Conservation (phyloP, 1,284 basidiomycete genomes). For the Ganoderma boninense region DNA sequence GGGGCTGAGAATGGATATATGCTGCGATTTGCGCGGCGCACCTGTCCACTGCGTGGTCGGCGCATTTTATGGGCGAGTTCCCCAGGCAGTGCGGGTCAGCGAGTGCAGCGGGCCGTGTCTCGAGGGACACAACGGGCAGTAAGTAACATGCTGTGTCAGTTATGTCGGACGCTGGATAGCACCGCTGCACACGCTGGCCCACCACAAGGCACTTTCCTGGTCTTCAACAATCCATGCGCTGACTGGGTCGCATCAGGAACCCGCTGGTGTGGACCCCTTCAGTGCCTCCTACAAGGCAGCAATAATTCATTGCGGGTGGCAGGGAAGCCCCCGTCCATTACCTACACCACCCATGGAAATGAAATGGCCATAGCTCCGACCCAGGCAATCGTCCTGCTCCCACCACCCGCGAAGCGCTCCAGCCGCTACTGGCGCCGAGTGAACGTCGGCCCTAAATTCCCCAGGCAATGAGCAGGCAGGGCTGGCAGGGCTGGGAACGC, state of each 20-base stretch:
- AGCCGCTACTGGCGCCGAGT: background rate
- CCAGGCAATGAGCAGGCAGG: constrained; percentile 3
- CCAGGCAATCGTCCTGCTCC: background rate
- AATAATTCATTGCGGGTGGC: constrained; percentile 2
- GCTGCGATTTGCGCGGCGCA: constrained; percentile 5
- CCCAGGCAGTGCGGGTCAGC: background rate
- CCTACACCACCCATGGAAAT: background rate
- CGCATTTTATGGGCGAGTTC: background rate
- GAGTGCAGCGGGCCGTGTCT: background rate
- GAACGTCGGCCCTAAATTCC: background rate
- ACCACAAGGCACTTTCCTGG: background rate
- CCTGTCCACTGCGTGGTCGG: background rate
- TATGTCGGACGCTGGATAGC: background rate
- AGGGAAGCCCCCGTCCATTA: constrained; percentile 12
- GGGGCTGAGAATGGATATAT: constrained; percentile 11
- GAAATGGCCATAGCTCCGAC: background rate
- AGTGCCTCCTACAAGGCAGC: background rate
- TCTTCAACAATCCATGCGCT: background rate
- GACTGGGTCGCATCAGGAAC: background rate
- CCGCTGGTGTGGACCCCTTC: background rate
- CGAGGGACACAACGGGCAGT: background rate
- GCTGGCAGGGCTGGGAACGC: constrained; percentile 9
- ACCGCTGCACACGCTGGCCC: background rate
- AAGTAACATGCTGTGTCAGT: background rate
- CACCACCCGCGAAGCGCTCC: background rate